These are phyloP conservation scores for Angomonas ambiguus DNA, from an alignment of 208 protist genomes.

Conservation along the genomic window DNA sequence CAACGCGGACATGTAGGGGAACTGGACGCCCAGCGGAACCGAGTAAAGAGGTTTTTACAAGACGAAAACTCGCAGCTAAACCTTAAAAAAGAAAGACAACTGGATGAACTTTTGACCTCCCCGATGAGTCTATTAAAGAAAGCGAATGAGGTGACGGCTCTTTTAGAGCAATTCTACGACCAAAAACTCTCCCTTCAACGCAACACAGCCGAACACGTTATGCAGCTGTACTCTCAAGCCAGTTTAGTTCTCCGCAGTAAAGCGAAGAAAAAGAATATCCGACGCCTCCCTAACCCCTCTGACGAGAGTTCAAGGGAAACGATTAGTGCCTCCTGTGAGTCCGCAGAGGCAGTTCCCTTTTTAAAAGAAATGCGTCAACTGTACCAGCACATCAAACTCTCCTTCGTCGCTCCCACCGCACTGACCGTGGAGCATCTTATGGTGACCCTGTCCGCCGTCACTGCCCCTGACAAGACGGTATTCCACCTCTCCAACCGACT, in stretches of 20 bases:
- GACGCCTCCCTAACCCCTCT: neutral
- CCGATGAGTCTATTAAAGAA: slow-evolving; percentile 61
- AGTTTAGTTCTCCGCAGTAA: slow-evolving; percentile 47
- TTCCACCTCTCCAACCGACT: slow-evolving; percentile 75
- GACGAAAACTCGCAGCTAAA: slow-evolving; percentile 55
- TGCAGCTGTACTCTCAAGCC: slow-evolving; percentile 57
- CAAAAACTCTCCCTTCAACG: slow-evolving; percentile 48
- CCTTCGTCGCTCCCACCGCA: slow-evolving; percentile 63
- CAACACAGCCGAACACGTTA: slow-evolving; percentile 49
- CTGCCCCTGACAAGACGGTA: slow-evolving; percentile 20
- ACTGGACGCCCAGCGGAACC: slow-evolving; percentile 32
- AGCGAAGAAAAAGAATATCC: neutral
- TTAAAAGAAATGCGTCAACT: slow-evolving; percentile 61
- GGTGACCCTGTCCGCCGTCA: slow-evolving; percentile 42
- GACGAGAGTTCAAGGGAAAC: neutral
- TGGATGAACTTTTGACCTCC: slow-evolving; percentile 54
- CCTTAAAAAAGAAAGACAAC: slow-evolving; percentile 67
- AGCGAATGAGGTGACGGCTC: slow-evolving; percentile 38
- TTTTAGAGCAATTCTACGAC: slow-evolving; percentile 42
- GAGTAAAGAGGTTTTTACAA: slow-evolving; percentile 21
- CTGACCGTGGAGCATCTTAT: slow-evolving; percentile 74
- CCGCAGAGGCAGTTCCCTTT: slow-evolving; percentile 48
- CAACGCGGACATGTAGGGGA: slow-evolving; percentile 49
- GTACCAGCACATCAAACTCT: slow-evolving; percentile 60
- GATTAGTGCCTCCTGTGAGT: neutral